phyloP scores from a whole-genome alignment of 192 early-diverging fungal genomes.

The Chytriomyces hyalinus region DNA sequence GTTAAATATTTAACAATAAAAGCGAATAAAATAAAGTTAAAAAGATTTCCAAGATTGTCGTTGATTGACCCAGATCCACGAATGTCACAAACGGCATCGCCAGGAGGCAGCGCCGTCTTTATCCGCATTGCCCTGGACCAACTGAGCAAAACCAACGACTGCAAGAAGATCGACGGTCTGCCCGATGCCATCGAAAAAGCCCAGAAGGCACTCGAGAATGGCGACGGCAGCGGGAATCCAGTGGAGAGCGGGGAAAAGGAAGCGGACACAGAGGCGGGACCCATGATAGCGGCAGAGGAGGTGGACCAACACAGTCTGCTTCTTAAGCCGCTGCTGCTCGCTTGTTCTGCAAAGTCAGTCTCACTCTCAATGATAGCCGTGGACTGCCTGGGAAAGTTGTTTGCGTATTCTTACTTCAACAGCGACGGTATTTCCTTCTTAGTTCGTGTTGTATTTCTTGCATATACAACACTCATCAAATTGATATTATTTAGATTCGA shows the following conservation, averaged over 20 bases:
- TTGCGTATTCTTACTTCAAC: slow-evolving; percentile 58
- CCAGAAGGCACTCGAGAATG: slow-evolving; percentile 29
- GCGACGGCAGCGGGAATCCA: not conserved
- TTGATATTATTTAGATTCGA: slow-evolving; percentile 31
- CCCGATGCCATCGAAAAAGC: slow-evolving; percentile 43
- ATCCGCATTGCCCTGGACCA: slow-evolving; percentile 54
- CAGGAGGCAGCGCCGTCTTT: slow-evolving; percentile 45
- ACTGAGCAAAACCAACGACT: slow-evolving; percentile 44
- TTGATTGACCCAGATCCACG: too few species aligned
- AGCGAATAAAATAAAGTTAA: too few species aligned
- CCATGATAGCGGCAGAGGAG: not conserved
- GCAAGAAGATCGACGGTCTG: slow-evolving; percentile 42
- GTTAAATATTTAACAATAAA: too few species aligned
- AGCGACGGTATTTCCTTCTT: too few species aligned
- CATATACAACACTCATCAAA: slow-evolving; percentile 21
- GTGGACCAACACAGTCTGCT: slow-evolving; percentile 38
- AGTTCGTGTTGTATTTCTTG: not conserved
- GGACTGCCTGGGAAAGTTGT: slow-evolving; percentile 77
- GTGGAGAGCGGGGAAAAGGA: not conserved
- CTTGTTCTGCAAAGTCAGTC: slow-evolving; percentile 65
- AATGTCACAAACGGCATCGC: not conserved
- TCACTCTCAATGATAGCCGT: slow-evolving; percentile 68
- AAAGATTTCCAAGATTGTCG: too few species aligned
- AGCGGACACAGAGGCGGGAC: not conserved
- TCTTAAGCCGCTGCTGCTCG: slow-evolving; percentile 68